phyloP scores from a whole-genome alignment of 352 stramenopile species.

The Aphanomyces cochlioides region DNA sequence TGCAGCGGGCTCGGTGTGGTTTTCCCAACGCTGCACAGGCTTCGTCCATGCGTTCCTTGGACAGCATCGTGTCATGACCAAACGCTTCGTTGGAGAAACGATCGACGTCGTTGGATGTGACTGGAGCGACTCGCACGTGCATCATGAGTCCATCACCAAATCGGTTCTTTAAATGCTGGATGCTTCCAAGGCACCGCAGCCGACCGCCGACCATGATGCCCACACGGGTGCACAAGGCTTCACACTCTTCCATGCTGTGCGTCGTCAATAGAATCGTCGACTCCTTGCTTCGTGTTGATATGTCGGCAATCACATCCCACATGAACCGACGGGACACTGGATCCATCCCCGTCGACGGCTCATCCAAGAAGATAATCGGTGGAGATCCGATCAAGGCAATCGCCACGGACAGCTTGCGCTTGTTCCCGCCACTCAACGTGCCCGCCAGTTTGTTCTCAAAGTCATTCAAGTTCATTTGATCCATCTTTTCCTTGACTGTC shows the following conservation, averaged over 20 bases:
- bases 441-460: slow-evolving; percentile 80
- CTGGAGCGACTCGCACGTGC: slow-evolving; percentile 52
- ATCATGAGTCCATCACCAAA: slow-evolving; percentile 94
- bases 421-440: slow-evolving; percentile 89
- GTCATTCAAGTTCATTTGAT: slow-evolving; percentile 71
- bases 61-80: not conserved
- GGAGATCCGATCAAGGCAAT: slow-evolving; percentile 93
- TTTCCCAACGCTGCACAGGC: slow-evolving; percentile 38
- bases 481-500: slow-evolving; percentile 73
- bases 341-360: slow-evolving; percentile 92
- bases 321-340: slow-evolving; percentile 91
- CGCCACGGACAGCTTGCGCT: slow-evolving; percentile 92
- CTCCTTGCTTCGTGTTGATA: slow-evolving; percentile 57
- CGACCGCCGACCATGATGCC: slow-evolving; percentile 89
- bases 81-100: not conserved
- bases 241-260: slow-evolving; percentile 96
- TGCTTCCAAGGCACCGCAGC: slow-evolving; percentile 74
- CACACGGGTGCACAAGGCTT: slow-evolving; percentile 92
- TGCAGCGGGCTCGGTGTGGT: slow-evolving; percentile 31
- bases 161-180: slow-evolving; percentile 93
- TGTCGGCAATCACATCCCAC: slow-evolving; percentile 88
- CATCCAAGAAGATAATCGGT: slow-evolving; percentile 87
- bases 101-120: slow-evolving; percentile 40
- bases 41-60: slow-evolving; percentile 12
- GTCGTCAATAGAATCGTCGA: slow-evolving; percentile 90